Evolutionary conservation across 805 yeast species (phyloP), one percentile per base, ranked within the genome.

Genomic region (Cyberlindnera euphorbiiphila): DNA sequence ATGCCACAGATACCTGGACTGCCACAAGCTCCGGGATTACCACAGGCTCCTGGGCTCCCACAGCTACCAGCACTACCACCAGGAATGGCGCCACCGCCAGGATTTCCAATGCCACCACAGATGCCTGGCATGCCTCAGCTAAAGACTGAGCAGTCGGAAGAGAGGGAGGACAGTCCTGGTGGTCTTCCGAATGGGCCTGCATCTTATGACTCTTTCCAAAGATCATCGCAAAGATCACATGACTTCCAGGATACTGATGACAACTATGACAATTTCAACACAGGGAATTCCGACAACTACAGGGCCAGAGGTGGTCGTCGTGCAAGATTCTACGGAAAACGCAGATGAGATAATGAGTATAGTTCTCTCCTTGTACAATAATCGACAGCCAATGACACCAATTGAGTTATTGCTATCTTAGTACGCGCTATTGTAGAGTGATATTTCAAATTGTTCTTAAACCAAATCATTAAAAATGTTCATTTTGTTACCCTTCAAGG

Each of bases 21-120:
- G 64, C 47, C 53, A n/a, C 50, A 47, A 9, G 39, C 55, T 42
- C 61, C 64, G 6, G 44, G 43, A 28, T 44, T 56, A 42, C 61
- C 59, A 11, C 45, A 34, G n/a, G 25, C 33, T 23, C 52, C 46
- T 17, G 27, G 23, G 25, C 43, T 47, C 45, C 54, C 51, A 10
- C 26, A 17, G 14, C 31, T 36, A 36, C 33, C 46, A 18, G 21
- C 38, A 17, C 14, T 24, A 19, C 42, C 35, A 14, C 34, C 27
- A 3, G 43, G 41, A 3, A 4, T 32, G n/a, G 28, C 36, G 5
- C 36, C 36, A 3, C 37, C 29, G 14, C 20, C 29, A 16, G 41
- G 29, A 12, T 30, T 36, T 23, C 41, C 40, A 15, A 29, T 23
- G 34, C 25, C 32, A 20, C 39, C 39, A 28, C 14, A 15, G 13